Evolutionary conservation across 2,329 filamentous ascomycete genomes (phyloP).

Genomic region (Emergomyces africanus): DNA sequence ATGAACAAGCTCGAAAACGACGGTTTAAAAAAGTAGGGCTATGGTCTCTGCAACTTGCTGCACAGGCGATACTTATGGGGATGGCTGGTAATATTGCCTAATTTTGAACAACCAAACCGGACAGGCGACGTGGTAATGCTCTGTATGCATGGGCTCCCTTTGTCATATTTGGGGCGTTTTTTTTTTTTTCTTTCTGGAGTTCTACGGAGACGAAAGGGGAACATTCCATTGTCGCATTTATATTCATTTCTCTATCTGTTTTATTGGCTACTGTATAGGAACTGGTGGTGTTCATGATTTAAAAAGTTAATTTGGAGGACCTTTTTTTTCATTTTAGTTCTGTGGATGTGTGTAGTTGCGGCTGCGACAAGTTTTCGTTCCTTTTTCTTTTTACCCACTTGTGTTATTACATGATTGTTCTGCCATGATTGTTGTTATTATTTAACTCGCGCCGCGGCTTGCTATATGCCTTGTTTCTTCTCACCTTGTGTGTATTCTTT

Average conservation of each 20-base stretch:
- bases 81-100: constrained; percentile 56
- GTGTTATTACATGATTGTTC: neutral
- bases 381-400: neutral
- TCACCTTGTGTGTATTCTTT: neutral
- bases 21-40: constrained; percentile 92
- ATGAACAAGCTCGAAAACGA: constrained; percentile 73
- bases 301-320: neutral
- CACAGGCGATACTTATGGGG: constrained; percentile 88
- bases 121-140: neutral
- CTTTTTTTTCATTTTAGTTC: neutral
- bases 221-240: neutral
- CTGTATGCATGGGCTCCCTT: neutral
- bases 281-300: neutral
- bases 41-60: constrained; percentile 85
- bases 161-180: neutral
- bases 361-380: neutral
- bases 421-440: neutral
- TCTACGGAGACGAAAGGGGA: neutral
- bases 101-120: neutral
- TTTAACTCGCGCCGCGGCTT: neutral
- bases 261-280: neutral
- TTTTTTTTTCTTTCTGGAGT: no score
- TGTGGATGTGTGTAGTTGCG: neutral
- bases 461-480: neutral
- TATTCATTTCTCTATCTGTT: neutral